Conservation (phyloP, 2,329 filamentous ascomycete genomes). For the Coniochaeta ligniaria region DNA sequence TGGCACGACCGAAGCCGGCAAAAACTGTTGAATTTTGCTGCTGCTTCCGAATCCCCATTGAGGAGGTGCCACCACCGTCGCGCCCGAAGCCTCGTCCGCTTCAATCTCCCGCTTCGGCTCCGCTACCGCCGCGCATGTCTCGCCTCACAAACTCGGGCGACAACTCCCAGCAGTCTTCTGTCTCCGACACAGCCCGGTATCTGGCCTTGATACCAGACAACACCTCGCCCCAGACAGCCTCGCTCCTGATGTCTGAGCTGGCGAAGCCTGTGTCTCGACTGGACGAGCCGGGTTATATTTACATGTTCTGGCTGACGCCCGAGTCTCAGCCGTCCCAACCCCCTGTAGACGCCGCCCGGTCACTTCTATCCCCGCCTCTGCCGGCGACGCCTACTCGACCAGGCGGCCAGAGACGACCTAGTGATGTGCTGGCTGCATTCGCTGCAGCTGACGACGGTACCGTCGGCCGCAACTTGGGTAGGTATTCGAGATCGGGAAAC, state of each 20-base stretch:
- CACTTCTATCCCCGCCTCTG: constrained; percentile 45
- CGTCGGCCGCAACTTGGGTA: constrained; percentile 12
- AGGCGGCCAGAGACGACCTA: constrained; percentile 36
- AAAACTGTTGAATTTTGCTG: constrained; percentile 35
- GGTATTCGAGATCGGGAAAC: constrained; percentile 17
- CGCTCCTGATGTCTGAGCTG: constrained; percentile 68
- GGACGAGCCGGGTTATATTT: constrained; percentile 88
- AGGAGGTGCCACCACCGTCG: constrained; percentile 31
- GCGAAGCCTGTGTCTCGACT: constrained; percentile 63
- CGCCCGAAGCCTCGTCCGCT: constrained; percentile 40
- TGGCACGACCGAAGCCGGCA: constrained; percentile 22
- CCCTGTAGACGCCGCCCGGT: constrained; percentile 50
- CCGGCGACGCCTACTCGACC: constrained; percentile 24
- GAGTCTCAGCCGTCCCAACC: constrained; percentile 45
- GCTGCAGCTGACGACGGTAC: constrained; percentile 22
- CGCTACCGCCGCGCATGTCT: neutral
- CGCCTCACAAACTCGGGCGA: neutral
- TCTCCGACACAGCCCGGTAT: constrained; percentile 35
- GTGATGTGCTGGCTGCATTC: constrained; percentile 48
- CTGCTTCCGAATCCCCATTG: constrained; percentile 44
- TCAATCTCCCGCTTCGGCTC: constrained; percentile 22
- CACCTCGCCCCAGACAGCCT: constrained; percentile 60
- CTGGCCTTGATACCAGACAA: constrained; percentile 63
- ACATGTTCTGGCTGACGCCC: constrained; percentile 96
- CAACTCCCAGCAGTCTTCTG: constrained; percentile 9